Evolutionary conservation across 2,329 filamentous ascomycete species (phyloP), one percentile per base, ranked within the genome.

Genomic region (Penicillium sp.): DNA sequence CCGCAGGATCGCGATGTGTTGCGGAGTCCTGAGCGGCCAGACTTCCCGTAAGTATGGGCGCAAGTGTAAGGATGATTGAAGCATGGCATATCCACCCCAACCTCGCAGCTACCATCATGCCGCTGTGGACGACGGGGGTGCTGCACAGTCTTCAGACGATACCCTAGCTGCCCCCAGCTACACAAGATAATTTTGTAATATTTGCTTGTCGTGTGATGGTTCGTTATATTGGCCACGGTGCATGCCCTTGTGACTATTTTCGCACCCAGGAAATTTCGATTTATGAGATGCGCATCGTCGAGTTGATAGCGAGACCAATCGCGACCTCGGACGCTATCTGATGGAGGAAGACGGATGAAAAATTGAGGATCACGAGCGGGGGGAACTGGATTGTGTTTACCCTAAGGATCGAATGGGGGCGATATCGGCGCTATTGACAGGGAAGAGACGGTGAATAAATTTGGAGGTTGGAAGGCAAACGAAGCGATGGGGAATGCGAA

Each of bases 231-330:
- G 40, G 26, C 11, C 13, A 21, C 8, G 9, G 40, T n/a, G 11
- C 21, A 11, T 21, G 42, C 16, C n/a, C 42, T 45, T 21, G 42
- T 31, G 42, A 26, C 21, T 45, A 9, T 7, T 45, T 48, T 48
- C 29, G 16, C 29, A 36, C 34, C 28, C n/a, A 43, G 21, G 13
- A 43, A 40, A 33, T 24, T 26, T 34, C 5, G 10, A 23, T 23
- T 58, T 60, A 58, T 53, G 55, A 58, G 40, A 49, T 37, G 55
- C 52, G 48, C 62, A 64, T 64, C 24, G 53, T 61, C 46, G 39
- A 56, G 51, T 45, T 49, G 46, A 43, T 40, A 23, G 51, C 44
- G 49, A 51, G 54, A 56, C 39, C 37, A 53, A 54, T 57, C 45
- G 49, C 49, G 29, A 52, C 24, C 58, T 55, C 42, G 45, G 40